phyloP scores from a whole-genome alignment of 768 basidiomycete species.

The Leccinum pellstonianum region DNA sequence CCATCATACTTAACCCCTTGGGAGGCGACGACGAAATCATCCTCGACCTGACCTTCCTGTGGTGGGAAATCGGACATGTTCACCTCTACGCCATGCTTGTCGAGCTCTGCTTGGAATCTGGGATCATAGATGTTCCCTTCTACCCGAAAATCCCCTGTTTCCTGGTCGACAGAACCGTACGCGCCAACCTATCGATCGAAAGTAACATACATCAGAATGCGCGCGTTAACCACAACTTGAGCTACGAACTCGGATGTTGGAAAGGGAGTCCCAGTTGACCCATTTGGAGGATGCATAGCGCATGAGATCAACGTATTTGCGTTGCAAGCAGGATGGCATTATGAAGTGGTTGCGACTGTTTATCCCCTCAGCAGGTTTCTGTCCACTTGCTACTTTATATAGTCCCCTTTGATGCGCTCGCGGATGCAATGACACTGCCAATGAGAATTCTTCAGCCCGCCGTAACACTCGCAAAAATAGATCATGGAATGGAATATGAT shows the following conservation, averaged over 20 bases:
- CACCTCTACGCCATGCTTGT: slow-evolving; percentile 10
- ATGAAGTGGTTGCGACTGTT: background rate
- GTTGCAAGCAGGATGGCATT: slow-evolving; percentile 14
- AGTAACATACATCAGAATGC: background rate
- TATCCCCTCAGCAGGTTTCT: background rate
- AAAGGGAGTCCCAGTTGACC: slow-evolving; percentile 37
- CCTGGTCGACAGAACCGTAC: slow-evolving; percentile 33
- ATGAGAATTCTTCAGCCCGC: background rate
- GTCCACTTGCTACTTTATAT: background rate
- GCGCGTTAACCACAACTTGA: background rate
- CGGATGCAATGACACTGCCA: too few species aligned
- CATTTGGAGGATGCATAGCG: slow-evolving; percentile 30
- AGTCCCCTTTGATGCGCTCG: background rate
- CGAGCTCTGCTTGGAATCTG: slow-evolving; percentile 17
- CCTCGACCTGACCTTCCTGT: slow-evolving; percentile 15
- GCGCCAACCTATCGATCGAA: slow-evolving; percentile 30
- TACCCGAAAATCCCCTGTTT: slow-evolving; percentile 29
- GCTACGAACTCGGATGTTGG: slow-evolving; percentile 24
- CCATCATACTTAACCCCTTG: slow-evolving; percentile 7
- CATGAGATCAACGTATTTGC: slow-evolving; percentile 39
- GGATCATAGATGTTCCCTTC: slow-evolving; percentile 38
- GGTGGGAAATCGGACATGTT: slow-evolving; percentile 20
- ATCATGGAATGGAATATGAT: background rate
- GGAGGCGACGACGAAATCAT: slow-evolving; percentile 24
- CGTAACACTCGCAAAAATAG: background rate